Conservation (phyloP, 1,284 basidiomycete species). For the Malassezia vespertilionis region DNA sequence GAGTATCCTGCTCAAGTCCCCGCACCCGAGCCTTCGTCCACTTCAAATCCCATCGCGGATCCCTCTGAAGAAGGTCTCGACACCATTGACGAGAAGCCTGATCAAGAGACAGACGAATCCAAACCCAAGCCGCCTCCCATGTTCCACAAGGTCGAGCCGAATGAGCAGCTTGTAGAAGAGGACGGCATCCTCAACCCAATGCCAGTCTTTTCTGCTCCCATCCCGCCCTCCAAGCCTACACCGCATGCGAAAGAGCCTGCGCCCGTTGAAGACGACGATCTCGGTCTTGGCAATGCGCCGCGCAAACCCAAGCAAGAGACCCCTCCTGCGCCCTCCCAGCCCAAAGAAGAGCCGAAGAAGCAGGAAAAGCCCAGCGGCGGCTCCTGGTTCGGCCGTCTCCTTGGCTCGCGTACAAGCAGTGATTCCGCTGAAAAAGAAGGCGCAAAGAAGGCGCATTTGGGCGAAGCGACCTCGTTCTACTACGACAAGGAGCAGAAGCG, state of each 20-base stretch:
- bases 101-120: not conserved
- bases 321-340: constrained; percentile 1
- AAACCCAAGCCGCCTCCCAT: not conserved
- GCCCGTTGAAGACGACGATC: constrained; percentile 61
- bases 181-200: constrained; percentile 13
- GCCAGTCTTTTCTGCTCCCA: not conserved
- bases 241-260: not conserved
- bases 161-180: constrained; percentile 1
- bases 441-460: constrained; percentile 63
- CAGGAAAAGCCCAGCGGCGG: constrained; percentile 19
- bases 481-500: constrained; percentile 88
- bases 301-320: constrained; percentile 49
- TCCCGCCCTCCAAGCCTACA: not conserved
- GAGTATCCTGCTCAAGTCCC: not conserved
- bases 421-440: constrained; percentile 24
- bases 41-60: too few relatives aligned
- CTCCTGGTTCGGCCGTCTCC: constrained; percentile 62
- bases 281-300: constrained; percentile 72
- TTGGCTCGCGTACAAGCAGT: constrained; percentile 48
- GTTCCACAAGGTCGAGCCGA: constrained; percentile 12
- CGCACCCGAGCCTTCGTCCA: too few relatives aligned
- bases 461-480: constrained; percentile 80
- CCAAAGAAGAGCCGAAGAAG: constrained; percentile 22
- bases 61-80: too few relatives aligned
- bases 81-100: too few relatives aligned